Percentiles rank a stretch among this genome's conserved stretches.
These are phyloP conservation scores for Arxiozyma bovina DNA, from an alignment of 1,139 yeast species.

Conservation along the genomic window DNA sequence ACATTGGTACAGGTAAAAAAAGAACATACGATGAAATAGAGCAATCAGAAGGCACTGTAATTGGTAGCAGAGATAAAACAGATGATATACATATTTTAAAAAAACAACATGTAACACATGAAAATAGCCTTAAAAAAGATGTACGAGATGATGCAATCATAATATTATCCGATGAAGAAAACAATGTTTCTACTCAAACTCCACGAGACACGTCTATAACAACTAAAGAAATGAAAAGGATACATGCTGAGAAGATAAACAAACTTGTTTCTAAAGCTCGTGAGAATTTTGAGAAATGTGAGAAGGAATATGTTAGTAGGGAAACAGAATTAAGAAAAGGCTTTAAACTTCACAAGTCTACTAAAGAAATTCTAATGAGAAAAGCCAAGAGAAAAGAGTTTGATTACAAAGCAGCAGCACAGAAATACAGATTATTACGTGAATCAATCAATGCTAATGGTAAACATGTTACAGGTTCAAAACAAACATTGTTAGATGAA, in stretches of 20 bases:
- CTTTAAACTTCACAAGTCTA: constrained; percentile 12
- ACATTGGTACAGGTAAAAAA: neutral
- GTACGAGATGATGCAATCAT: constrained; percentile 8
- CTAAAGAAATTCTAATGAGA: constrained; percentile 13
- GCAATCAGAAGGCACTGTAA: neutral
- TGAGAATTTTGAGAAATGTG: constrained; percentile 4
- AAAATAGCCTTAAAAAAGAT: neutral
- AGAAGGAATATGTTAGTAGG: constrained; percentile 4
- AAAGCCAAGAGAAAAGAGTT: constrained; percentile 18
- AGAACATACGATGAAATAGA: constrained; percentile 3
- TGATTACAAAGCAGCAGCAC: constrained; percentile 4
- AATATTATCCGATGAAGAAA: constrained; percentile 13
- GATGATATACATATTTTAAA: constrained; percentile 2
- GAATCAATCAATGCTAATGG: constrained; percentile 7
- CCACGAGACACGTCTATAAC: neutral
- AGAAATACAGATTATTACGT: constrained; percentile 6
- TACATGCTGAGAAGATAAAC: neutral
- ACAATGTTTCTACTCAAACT: constrained; percentile 9
- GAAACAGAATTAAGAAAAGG: constrained; percentile 12
- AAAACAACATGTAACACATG: neutral
- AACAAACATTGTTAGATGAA: constrained; percentile 15
- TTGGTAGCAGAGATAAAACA: neutral
- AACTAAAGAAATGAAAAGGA: neutral
- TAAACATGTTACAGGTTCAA: constrained; percentile 10
- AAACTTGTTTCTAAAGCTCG: constrained; percentile 6